Base-by-base conservation (phyloP, 2,329 filamentous ascomycete species). In the Neofusicoccum parvum region DNA sequence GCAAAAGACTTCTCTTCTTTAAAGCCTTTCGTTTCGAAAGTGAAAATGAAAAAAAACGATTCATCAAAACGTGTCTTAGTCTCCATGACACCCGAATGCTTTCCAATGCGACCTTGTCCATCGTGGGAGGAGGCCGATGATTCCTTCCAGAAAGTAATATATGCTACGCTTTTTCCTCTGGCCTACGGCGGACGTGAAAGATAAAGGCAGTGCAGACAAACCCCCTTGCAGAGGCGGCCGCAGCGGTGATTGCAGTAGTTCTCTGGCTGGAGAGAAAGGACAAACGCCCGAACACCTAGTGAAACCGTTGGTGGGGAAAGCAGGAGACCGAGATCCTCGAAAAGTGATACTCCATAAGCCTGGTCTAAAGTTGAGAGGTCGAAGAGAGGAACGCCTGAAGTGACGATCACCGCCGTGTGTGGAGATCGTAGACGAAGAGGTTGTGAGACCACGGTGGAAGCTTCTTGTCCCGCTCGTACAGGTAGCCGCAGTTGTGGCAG, bases 401-500 rank as follows among this genome's bases (percentile, higher is more conserved):
- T 20, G 54, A 23, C 27, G 34, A 65, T 65, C 64, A 65, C 17
- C 64, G 53, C 48, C 56, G 46, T 5, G 56, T 36, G 37, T 65
- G 54, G 12, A 43, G n/a, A 45, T 83, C 81, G 65, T 74, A 69
- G 43, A 72, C 73, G 74, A 93, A 92, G 53, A 94, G 82, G 67
- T 89, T 86, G 73, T 88, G 88, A 3, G 88, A 88, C 89, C 90
- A 93, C 34, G 88, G 87, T 9, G 94, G 94, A 0, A 97, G 84
- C 69, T 89, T 89, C 78, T 92, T 90, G 78, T 96, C 92, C 64
- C 92, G 89, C 79, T 97, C 94, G 76, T 91, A 97, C 20, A 94
- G 80, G 71, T 94, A 89, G 65, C 93, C 94, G 76, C 94, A 98
- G 76, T 96, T 97, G 79, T 94, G 91, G 81, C 94, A 98, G 3